Evolutionary conservation across 78 protist species (phyloP).

Genomic region (Dictyostelium purpureum): DNA sequence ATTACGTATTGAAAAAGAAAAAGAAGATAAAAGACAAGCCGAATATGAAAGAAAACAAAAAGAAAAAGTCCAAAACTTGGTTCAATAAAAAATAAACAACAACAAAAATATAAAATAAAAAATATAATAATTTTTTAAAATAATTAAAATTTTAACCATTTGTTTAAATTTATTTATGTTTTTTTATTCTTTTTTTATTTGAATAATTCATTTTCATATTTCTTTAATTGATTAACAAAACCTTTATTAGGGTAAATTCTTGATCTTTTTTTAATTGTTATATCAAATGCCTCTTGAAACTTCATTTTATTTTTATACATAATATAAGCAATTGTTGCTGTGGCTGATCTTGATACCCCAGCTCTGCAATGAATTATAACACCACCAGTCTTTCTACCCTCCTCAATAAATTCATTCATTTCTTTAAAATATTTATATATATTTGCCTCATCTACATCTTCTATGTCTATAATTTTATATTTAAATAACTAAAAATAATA

Average conservation of each 20-base stretch:
- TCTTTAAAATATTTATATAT: constrained; percentile 46
- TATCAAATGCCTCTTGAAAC: constrained; percentile 32
- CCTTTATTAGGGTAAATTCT: constrained; percentile 74
- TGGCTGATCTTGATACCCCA: constrained; percentile 66
- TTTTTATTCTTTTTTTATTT: not conserved
- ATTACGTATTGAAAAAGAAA: constrained; percentile 10
- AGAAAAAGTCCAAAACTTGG: too few relatives aligned
- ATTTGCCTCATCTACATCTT: constrained; percentile 54
- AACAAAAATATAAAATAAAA: too few relatives aligned
- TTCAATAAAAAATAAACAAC: too few relatives aligned
- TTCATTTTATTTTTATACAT: constrained; percentile 18
- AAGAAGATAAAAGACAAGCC: constrained; percentile 17
- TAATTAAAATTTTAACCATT: too few relatives aligned
- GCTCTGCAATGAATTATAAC: constrained; percentile 48
- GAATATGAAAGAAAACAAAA: too few relatives aligned
- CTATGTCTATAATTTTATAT: constrained; percentile 50
- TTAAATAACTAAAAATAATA: constrained; percentile 13
- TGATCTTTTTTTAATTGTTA: constrained; percentile 31
- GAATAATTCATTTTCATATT: constrained; percentile 19
- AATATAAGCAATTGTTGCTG: constrained; percentile 50
- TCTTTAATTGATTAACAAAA: constrained; percentile 28
- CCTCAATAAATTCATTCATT: constrained; percentile 58
- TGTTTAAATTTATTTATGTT: too few relatives aligned
- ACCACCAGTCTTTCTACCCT: constrained; percentile 40
- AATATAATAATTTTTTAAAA: too few relatives aligned